Base-by-base conservation (phyloP, 352 stramenopile genomes). In the Globisporangium rhizosaccharum region DNA sequence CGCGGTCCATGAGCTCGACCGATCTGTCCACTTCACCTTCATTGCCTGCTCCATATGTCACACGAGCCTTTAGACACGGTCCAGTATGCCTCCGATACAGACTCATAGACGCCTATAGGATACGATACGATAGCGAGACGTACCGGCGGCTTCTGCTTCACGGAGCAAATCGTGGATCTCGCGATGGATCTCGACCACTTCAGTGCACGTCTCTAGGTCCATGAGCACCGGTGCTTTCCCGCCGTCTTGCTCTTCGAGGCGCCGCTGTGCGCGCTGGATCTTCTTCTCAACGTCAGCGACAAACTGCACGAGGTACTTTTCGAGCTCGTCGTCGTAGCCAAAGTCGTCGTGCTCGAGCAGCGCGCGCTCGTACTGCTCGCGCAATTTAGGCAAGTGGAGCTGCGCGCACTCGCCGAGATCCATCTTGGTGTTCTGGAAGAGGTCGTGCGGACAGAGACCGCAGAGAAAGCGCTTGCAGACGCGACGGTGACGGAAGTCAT, bases 401-500 rank as follows among this genome's bases (percentile, higher is more conserved):
- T 73, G 67, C 49, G 67, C 47, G 65, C 86, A 95, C 28, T 86
- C 68, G 62, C 88, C 83, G 20, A 85, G 57, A 62, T 96, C 85
- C 68, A 96, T 86, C 33, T 91, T 90, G 45, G 90, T 96, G 66
- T 96, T 95, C 53, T 90, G 80, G 63, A 97, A 97, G 55, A 96
- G 73, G 25, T 95, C 86, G 62, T 95, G 79, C 42, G 83, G 85
- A 64, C 87, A 96, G 33, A 94, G 70, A 0, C 87, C 87, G 42
- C 86, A 90, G 20, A 96, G 71, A 47, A 78, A 96, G 26, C 70
- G 61, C 62, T 94, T 94, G 64, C 87, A 96, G 10, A 95, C 85
- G 47, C 76, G 73, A 46, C 68, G 37, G 63, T 93, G 78, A 14
- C 71, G 67, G 52, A 85, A 96, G 72, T 94, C 79, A 33, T 59